Conservation (phyloP, 148 eudicot genomes). For the Fagopyrum homotropicum region DNA sequence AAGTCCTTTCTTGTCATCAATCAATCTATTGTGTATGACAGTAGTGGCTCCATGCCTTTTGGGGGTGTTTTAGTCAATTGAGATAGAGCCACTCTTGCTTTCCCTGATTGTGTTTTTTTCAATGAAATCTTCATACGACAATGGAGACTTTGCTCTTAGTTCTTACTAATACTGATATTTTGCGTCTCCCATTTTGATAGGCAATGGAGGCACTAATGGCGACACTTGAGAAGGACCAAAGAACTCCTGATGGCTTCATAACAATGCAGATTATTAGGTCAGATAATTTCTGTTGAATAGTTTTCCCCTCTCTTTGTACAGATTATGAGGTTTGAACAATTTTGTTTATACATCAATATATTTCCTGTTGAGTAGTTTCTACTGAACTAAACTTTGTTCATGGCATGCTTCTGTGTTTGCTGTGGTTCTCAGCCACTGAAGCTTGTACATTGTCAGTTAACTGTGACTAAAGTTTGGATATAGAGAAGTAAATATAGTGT, state of each 20-base stretch:
- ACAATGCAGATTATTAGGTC: slow-evolving; percentile 77
- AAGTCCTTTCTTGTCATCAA: not conserved
- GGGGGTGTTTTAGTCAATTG: not conserved
- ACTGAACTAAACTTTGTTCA: not conserved
- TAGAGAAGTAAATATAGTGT: not conserved
- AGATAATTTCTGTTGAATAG: not conserved
- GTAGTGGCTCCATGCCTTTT: not conserved
- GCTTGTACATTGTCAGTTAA: not conserved
- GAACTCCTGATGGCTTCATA: slow-evolving; percentile 56
- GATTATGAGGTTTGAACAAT: not conserved
- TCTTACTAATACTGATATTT: not conserved
- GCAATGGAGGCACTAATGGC: slow-evolving; percentile 53
- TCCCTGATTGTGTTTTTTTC: not conserved
- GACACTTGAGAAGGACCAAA: slow-evolving; percentile 54
- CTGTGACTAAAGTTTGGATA: not conserved
- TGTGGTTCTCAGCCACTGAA: not conserved
- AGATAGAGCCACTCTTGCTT: not conserved
- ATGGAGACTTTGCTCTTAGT: not conserved
- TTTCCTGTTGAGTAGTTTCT: not conserved
- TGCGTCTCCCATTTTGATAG: slow-evolving; percentile 29
- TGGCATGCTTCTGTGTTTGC: not conserved
- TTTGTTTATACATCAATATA: not conserved
- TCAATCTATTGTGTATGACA: not conserved
- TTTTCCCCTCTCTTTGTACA: not conserved
- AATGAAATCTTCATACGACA: not conserved